phyloP scores from a whole-genome alignment of 108 stramenopile species.

The Nannochloropsis gaditana region DNA sequence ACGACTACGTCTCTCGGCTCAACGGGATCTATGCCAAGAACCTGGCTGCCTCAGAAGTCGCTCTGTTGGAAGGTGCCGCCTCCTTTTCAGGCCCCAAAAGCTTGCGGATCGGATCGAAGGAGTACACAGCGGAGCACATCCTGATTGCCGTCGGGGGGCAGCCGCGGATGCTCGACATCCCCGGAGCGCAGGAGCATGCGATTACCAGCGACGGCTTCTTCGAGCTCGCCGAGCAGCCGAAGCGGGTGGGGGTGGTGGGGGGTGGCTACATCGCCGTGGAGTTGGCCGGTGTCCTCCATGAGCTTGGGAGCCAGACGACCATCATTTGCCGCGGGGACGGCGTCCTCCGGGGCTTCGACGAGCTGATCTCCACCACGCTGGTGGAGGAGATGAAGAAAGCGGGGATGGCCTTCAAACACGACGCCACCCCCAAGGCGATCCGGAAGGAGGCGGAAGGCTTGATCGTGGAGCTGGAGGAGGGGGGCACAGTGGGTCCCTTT shows the following conservation, averaged over 20 bases:
- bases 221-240: conserved; percentile 68
- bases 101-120: conserved; percentile 46
- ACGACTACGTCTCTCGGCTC: conserved; percentile 67
- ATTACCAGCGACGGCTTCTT: conserved; percentile 83
- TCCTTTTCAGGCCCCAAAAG: conserved; percentile 41
- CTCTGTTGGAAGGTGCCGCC: conserved; percentile 54
- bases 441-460: conserved; percentile 51
- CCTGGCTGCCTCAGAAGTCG: conserved; percentile 65
- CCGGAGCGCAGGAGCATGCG: not conserved
- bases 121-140: conserved; percentile 66
- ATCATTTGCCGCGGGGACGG: conserved; percentile 62
- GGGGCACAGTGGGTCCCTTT: conserved; percentile 48
- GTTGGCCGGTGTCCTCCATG: conserved; percentile 74
- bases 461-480: conserved; percentile 42
- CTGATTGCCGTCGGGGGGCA: conserved; percentile 75
- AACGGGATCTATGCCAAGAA: conserved; percentile 78
- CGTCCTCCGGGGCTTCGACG: conserved; percentile 68
- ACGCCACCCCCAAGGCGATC: conserved; percentile 58
- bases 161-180: conserved; percentile 59
- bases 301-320: conserved; percentile 69
- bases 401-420: conserved; percentile 61
- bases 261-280: conserved; percentile 90
- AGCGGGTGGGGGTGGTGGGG: conserved; percentile 72
- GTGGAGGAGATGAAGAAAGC: conserved; percentile 62
- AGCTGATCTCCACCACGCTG: conserved; percentile 58